Conservation (phyloP, 768 basidiomycete genomes). For the Austroboletus eburneus region DNA sequence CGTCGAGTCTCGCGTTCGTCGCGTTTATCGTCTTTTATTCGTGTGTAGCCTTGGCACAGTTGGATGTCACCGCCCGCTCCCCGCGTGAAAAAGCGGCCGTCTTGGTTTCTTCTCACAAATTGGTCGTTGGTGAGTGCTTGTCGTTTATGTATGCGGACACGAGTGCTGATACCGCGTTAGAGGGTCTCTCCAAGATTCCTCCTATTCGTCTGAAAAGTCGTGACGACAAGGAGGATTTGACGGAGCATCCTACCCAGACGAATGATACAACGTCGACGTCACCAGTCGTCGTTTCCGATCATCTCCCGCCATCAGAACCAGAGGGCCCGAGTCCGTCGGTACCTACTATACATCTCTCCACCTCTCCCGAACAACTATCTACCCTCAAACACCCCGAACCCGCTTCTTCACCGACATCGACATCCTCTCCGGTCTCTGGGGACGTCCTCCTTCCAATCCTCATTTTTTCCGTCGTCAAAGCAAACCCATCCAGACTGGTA, state of each 20-base stretch:
- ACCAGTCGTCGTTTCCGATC: not conserved
- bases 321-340: constrained; percentile 3
- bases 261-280: constrained; percentile 1
- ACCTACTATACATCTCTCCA: constrained; percentile 6
- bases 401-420: constrained; percentile 4
- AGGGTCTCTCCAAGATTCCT: constrained; percentile 71
- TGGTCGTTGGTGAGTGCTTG: constrained; percentile 63
- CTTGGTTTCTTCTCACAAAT: constrained; percentile 79
- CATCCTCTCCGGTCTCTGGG: constrained; percentile 61
- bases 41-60: constrained; percentile 46
- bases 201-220: constrained; percentile 72
- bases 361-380: constrained; percentile 1
- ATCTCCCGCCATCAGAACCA: constrained; percentile 1
- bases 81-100: constrained; percentile 79
- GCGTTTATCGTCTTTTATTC: constrained; percentile 26
- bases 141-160: not conserved
- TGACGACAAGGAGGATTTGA: constrained; percentile 8
- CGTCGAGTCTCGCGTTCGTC: constrained; percentile 24
- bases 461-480: constrained; percentile 91
- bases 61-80: constrained; percentile 47
- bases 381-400: constrained; percentile 4
- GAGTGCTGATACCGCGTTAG: constrained; percentile 34
- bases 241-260: not conserved
- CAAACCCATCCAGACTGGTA: constrained; percentile 81
- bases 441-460: constrained; percentile 91